Evolutionary conservation across 108 stramenopile genomes (phyloP), one percentile per base, ranked within the genome.

Genomic region (Stephanodiscus minutulus): DNA sequence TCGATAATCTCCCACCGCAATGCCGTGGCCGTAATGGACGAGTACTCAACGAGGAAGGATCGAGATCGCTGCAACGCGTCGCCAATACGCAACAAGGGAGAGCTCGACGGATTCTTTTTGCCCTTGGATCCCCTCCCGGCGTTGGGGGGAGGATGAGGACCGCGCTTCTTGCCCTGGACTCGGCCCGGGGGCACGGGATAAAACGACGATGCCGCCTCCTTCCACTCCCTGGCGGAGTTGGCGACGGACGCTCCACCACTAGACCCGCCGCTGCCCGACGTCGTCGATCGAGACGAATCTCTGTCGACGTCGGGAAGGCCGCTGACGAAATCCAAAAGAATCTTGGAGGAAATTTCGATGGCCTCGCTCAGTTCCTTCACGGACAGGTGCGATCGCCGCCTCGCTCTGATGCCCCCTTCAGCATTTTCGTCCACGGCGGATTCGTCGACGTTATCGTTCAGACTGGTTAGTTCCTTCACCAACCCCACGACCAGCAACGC

Each of bases 11-110:
- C 90, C 62, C 90, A 88, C 27, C 89, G 82, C 22, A 94, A 61
- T 59, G 88, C 58, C 10, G 87, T 87, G 2, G 93, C 90, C 8
- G 92, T 86, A 2, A 82, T 79, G 12, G 86, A 87, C 7, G 85
- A 85, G 6, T 85, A 80, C 52, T 91, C 93, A 0, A 89, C 89
- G 22, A 94, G 70, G 54, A 91, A 94, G 24, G 89, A 86, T 54
- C 85, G 72, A 31, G 90, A 88, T 31, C 93, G 78, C 33, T 94
- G 90, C 20, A 94, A 79, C 12, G 91, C 88, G 64, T 94, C 93
- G 13, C 93, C 93, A 43, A 91, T 91, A 29, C 76, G 62, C 21
- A 79, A 28, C 41, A 88, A 50, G 0, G 90, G 79, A 0, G 86
- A 79, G 37, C 85, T 76, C 13, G 87, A 83, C 17, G 46, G 33